Base-by-base conservation (phyloP, 768 basidiomycete genomes). In the Mycena epipterygia region DNA sequence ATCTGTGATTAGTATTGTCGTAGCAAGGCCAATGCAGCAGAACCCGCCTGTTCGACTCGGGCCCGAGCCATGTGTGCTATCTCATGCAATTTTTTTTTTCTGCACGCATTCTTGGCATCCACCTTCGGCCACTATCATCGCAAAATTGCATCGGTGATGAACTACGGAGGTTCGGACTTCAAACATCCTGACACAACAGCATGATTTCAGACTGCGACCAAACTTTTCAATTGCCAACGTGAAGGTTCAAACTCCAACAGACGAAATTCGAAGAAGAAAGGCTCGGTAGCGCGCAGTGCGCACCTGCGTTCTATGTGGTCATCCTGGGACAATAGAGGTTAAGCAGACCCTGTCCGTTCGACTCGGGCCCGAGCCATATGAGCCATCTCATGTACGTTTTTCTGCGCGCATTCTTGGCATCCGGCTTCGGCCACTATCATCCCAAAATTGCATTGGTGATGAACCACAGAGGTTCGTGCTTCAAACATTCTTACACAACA, bases 11-110 rank as follows among this genome's bases (percentile, higher is more conserved):
- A 27, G 17, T 42, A n/a, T 39, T 16, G 16, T 8, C 16, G 8
- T 39, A 8, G 37, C 9, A 39, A 16, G 16, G 8, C 23, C n/a
- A n/a, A 48, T 19, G 21, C 55, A n/a, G 55, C 32, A 39, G 8
- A n/a, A 21, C 33, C 25, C n/a, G n/a, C 55, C 55, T 35, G 55
- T 57, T 57, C 55, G 55, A 32, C 35, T 57, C 55, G 35, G 55
- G 35, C 0, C n/a, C 35, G 37, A 39, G 35, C 35, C 55, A 41
- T 57, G 16, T 48, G 16, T 1, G 37, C n/a, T n/a, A n/a, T n/a
- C n/a, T n/a, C n/a, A n/a, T n/a, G n/a, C n/a, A n/a, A n/a, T n/a
- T n/a, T n/a, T n/a, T n/a, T n/a, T n/a, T n/a, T n/a, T n/a, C n/a
- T n/a, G n/a, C n/a, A n/a, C n/a, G n/a, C n/a, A n/a, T 48, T 48